These are phyloP conservation scores for Pleurotus citrinopileatus DNA, from an alignment of 768 basidiomycete species.

Conservation along the genomic window DNA sequence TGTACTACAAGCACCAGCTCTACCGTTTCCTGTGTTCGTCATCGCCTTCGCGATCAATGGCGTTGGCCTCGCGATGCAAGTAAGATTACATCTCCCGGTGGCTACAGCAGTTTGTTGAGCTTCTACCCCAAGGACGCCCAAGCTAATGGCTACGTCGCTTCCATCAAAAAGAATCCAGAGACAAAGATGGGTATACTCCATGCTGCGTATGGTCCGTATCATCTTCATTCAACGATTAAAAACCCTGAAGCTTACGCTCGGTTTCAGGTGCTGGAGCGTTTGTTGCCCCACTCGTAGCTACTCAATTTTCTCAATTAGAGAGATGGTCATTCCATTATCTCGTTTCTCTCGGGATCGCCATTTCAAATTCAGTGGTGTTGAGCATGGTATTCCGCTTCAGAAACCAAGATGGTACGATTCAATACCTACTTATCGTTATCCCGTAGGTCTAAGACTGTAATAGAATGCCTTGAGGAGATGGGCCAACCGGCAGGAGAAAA, in stretches of 20 bases:
- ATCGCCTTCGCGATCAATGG: slow-evolving; percentile 29
- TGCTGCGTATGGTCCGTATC: slow-evolving; percentile 37
- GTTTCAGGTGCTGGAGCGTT: slow-evolving; percentile 44
- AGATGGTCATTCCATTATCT: slow-evolving; percentile 62
- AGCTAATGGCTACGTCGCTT: slow-evolving; percentile 46
- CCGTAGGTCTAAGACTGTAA: too few species aligned
- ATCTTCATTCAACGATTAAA: not conserved
- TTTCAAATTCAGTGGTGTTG: not conserved
- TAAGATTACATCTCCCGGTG: slow-evolving; percentile 15
- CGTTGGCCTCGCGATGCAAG: slow-evolving; percentile 29
- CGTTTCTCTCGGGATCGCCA: slow-evolving; percentile 42
- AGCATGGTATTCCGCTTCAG: slow-evolving; percentile 1
- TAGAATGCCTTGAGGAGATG: slow-evolving; percentile 41
- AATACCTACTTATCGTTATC: too few species aligned
- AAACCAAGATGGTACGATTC: slow-evolving; percentile 3
- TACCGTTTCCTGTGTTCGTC: slow-evolving; percentile 53
- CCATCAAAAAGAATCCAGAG: slow-evolving; percentile 33
- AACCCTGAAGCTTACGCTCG: not conserved
- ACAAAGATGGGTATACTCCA: slow-evolving; percentile 48
- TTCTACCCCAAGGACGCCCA: slow-evolving; percentile 35
- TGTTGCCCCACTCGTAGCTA: slow-evolving; percentile 56
- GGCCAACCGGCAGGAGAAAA: slow-evolving; percentile 32
- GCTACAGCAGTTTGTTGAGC: too few species aligned
- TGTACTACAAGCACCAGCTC: slow-evolving; percentile 40
- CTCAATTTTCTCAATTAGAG: slow-evolving; percentile 49